Base-by-base conservation (phyloP, 495 filamentous ascomycete species). In the Tirmania nivea region DNA sequence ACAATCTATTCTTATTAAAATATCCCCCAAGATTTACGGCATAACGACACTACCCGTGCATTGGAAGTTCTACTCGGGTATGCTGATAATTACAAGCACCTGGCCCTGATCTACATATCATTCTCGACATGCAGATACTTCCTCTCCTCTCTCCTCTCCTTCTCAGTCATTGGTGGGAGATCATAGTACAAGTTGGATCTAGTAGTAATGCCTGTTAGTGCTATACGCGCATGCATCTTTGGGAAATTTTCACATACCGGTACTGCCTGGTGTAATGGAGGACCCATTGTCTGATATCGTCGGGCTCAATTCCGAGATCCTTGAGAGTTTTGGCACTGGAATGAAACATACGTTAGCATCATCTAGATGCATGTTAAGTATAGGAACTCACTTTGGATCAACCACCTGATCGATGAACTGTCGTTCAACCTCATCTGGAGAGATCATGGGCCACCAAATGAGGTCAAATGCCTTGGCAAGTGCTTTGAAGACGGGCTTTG, bases 391-490 rank as follows among this genome's bases (percentile, higher is more conserved):
- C 39, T 71, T 79, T 48, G 75, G 74, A 70, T 99, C 90, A 62
- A 99, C 90, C 60, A 77, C 73, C 68, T 96, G 92, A 67, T 96
- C 84, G 59, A 92, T 77, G 72, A 90, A 95, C 68, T 99, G 87
- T 48, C 83, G 74, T 73, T 94, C 87, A 12, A 99, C 74, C 64
- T 92, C 77, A 60, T 96, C 90, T n/a, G 79, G 76, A 17, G 81
- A 86, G 37, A 79, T 72, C 31, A 79, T 76, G 36, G 78, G 80
- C 86, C 86, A 99, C 87, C 87, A 99, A 16, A 94, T 67, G 47
- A 71, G 62, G 75, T 94, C 93, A 39, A 94, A 65, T 37, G 83
- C 63, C 34, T 76, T 69, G 12, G 84, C 81, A 11, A 74, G 53
- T 11, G 83, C 79, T 72, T 88, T 84, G 55, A 85, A 68, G 55